phyloP scores from a whole-genome alignment of 495 filamentous ascomycete genomes.

The Thermochaetoides thermophila region DNA sequence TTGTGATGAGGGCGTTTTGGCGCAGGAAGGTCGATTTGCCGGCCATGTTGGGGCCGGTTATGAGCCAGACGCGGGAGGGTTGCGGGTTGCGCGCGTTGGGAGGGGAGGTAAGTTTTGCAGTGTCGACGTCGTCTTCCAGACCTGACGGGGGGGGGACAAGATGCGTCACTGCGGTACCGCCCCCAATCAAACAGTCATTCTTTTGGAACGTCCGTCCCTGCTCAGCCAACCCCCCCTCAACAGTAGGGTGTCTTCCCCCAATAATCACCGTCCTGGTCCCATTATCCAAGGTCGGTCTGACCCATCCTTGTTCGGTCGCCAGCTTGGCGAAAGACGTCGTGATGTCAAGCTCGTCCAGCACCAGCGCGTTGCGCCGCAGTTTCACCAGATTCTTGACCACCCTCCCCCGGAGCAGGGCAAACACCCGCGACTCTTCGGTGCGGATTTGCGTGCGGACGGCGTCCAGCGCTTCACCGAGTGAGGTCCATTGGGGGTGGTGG shows the following conservation, averaged over 20 bases:
- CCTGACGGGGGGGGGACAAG: not conserved
- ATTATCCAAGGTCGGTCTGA: conserved; percentile 55
- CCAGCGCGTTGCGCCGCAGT: conserved; percentile 71
- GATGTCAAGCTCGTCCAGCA: conserved; percentile 86
- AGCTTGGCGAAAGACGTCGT: conserved; percentile 67
- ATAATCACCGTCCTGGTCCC: conserved; percentile 39
- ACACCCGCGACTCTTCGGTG: conserved; percentile 63
- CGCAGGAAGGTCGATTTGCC: conserved; percentile 92
- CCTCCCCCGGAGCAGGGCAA: conserved; percentile 50
- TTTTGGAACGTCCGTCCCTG: conserved; percentile 70
- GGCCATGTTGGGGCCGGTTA: conserved; percentile 98
- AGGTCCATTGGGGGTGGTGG: conserved; percentile 70
- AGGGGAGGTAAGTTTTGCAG: not conserved
- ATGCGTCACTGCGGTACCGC: not conserved
- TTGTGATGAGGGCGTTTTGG: conserved; percentile 85
- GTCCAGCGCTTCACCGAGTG: conserved; percentile 60
- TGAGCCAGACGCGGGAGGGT: conserved; percentile 50
- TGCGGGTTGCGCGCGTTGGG: not conserved
- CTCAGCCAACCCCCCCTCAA: conserved; percentile 64
- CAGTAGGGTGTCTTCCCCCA: conserved; percentile 77
- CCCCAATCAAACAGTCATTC: conserved; percentile 67
- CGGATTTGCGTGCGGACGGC: conserved; percentile 58
- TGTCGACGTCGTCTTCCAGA: not conserved
- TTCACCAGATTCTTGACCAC: conserved; percentile 68
- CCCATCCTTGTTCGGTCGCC: conserved; percentile 55